Percentiles rank a stretch among this genome's conserved stretches.
Conservation (phyloP, 2,329 filamentous ascomycete species). For the Colletotrichum sp. region DNA sequence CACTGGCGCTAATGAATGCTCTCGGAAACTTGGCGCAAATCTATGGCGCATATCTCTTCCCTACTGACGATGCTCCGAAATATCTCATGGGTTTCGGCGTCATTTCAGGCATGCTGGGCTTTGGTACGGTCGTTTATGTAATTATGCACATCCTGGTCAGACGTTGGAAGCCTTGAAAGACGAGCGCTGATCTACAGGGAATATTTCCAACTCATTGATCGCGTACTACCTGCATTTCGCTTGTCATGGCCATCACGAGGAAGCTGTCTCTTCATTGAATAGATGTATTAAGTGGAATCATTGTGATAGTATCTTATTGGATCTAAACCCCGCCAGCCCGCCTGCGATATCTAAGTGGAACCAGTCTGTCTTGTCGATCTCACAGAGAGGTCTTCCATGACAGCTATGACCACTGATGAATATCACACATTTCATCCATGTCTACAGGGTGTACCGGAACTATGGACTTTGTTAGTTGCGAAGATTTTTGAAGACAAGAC, state of each 20-base stretch:
- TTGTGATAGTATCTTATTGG: not conserved
- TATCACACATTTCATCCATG: not conserved
- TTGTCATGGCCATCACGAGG: not conserved
- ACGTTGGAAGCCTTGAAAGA: not conserved
- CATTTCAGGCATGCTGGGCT: conserved; percentile 14
- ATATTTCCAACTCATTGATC: no score
- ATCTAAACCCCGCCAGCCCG: not conserved
- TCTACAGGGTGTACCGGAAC: not conserved
- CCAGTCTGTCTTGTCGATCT: not conserved
- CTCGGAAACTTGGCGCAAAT: conserved; percentile 61
- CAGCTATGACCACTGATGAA: not conserved
- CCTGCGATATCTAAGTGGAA: not conserved
- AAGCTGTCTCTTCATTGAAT: not conserved
- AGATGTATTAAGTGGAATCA: not conserved
- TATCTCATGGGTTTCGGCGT: conserved; percentile 46
- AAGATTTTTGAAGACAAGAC: accelerated
- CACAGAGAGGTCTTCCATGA: not conserved
- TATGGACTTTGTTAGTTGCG: not conserved
- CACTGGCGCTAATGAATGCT: conserved; percentile 56
- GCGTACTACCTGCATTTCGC: no score
- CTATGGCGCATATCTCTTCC: conserved; percentile 60
- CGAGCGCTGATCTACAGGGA: not conserved
- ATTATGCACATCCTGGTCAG: conserved; percentile 1
- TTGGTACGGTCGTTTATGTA: not conserved
- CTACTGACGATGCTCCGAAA: conserved; percentile 50